Evolutionary conservation across 1,139 yeast genomes (phyloP), one percentile per base, ranked within the genome.

Genomic region (Candida pseudoviswanathii): DNA sequence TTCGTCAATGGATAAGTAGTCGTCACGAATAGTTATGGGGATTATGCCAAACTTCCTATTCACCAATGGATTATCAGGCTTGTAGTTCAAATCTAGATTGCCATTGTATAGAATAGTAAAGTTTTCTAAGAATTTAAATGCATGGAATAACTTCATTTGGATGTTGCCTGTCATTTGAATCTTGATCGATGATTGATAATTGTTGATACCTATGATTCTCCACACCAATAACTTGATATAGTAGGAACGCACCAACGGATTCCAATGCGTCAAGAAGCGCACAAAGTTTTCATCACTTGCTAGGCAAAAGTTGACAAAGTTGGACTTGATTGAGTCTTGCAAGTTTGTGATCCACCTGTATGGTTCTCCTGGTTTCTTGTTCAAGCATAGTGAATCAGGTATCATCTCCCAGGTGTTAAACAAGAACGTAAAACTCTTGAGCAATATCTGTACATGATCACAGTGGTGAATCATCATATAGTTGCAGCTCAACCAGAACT

Each of bases 381-480:
- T 48, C 33, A 46, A 55, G 1, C 60, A 48, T 40, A 60, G 55
- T 3, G 56, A 43, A 46, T 63, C 70, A 6, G 96, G 94, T n/a
- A 89, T 73, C 57, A 75, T 68, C 45, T 84, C 86, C 96, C 96
- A 89, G 2, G 84, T 65, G 62, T 88, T 86, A 68, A 85, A 89
- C 49, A 89, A 64, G 52, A 85, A 78, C 3, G 92, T 81, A 43
- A 89, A 64, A 22, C 83, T 82, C 53, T 87, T 80, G 39, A 86
- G 70, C 51, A 86, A 80, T 25, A 81, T 76, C 56, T 83, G 86
- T 52, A 84, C 73, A 61, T 83, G 89, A 47, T 83, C 84, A 6
- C 89, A 81, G 48, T 70, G 66, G 9, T 72, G 62, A 25, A 88
- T 65, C 85, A 88, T 80, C 57, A 81, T 73, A 53, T 80, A 72